Conservation (phyloP, 768 basidiomycete genomes). For the Russula sp. region DNA sequence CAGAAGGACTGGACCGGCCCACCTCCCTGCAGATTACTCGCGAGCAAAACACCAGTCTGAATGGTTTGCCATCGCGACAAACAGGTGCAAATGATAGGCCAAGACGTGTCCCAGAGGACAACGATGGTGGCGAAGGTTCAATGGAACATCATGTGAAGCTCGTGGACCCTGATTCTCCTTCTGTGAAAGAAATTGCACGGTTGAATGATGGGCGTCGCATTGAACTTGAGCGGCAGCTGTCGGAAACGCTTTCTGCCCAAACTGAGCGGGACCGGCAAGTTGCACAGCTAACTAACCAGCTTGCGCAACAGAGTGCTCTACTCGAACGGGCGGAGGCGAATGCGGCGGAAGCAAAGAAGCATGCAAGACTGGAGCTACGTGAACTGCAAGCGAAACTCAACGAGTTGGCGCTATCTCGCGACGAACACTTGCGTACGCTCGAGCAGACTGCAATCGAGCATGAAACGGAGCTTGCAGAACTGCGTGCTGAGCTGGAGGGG, state of each 20-base stretch:
- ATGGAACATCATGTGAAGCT: constrained; percentile 71
- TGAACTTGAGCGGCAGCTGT: constrained; percentile 43
- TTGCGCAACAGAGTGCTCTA: constrained; percentile 67
- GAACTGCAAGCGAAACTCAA: constrained; percentile 41
- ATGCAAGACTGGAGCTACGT: too few species aligned
- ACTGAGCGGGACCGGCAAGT: constrained; percentile 58
- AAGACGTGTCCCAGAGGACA: constrained; percentile 47
- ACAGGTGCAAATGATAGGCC: constrained; percentile 31
- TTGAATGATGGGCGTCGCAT: constrained; percentile 68
- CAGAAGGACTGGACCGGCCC: constrained; percentile 27
- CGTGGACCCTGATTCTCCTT: constrained; percentile 31
- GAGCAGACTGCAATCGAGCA: constrained; percentile 39
- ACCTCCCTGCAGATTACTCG: background rate
- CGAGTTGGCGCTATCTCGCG: constrained; percentile 64
- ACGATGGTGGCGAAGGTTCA: constrained; percentile 50
- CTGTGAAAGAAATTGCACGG: constrained; percentile 56
- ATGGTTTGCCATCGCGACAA: constrained; percentile 42
- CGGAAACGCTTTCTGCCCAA: constrained; percentile 54
- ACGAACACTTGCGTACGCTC: too few species aligned
- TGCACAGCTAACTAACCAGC: constrained; percentile 64
- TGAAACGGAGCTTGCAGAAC: too few species aligned
- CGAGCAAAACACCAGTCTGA: constrained; percentile 34
- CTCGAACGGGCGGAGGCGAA: constrained; percentile 48
- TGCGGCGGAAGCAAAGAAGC: too few species aligned
- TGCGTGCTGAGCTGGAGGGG: too few species aligned